A percentile compares a stretch with the other conserved stretches of the same genome.
Conservation (phyloP, 2,329 filamentous ascomycete species). For the Phialophora macrospora region DNA sequence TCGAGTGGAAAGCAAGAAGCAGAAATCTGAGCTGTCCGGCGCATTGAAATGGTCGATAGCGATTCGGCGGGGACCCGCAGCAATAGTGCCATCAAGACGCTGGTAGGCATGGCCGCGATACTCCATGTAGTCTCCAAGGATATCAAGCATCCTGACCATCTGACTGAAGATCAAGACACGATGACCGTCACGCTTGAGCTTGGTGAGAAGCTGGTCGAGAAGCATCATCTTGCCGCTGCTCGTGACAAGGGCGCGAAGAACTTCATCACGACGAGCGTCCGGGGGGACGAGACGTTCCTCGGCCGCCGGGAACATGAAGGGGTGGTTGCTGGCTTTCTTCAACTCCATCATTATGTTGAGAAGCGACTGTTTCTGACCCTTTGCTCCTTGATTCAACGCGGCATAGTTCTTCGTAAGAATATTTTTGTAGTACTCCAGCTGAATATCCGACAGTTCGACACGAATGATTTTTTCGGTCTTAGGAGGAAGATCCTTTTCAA, state of each 20-base stretch:
- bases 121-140: constrained; percentile 90
- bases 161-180: constrained; percentile 98
- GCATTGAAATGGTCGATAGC: constrained; percentile 99
- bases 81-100: constrained; percentile 91
- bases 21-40: constrained; percentile 94
- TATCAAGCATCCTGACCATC: constrained; percentile 99
- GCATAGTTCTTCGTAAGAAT: constrained; percentile 96
- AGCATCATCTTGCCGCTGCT: constrained; percentile 99
- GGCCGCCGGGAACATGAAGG: constrained; percentile 94
- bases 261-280: constrained; percentile 81
- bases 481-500: constrained; percentile 92
- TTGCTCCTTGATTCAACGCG: constrained; percentile 86
- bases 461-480: constrained; percentile 99
- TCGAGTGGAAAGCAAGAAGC: constrained; percentile 91
- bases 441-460: constrained; percentile 93
- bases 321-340: constrained; percentile 98
- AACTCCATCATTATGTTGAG: constrained; percentile 99
- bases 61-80: constrained; percentile 82
- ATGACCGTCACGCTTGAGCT: constrained; percentile 90
- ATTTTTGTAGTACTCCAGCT: constrained; percentile 98
- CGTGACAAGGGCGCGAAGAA: constrained; percentile 88
- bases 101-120: constrained; percentile 95
- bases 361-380: constrained; percentile 90
- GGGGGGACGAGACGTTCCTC: constrained; percentile 86
- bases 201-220: constrained; percentile 89